These are phyloP conservation scores for Nitzschia sp. DNA, from an alignment of 108 stramenopile species.

Conservation along the genomic window DNA sequence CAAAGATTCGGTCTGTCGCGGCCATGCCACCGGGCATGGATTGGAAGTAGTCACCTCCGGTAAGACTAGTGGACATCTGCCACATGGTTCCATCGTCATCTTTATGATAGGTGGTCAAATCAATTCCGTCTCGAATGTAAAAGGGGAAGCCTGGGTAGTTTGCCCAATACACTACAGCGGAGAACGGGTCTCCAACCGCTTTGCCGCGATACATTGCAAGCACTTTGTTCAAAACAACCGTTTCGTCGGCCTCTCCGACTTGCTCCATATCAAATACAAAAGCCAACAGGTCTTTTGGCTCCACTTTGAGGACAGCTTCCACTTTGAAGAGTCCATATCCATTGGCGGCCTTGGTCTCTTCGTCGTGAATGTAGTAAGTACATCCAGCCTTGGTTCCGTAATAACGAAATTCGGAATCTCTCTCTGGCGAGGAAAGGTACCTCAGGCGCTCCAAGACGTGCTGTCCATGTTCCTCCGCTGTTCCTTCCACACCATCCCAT, in stretches of 20 bases:
- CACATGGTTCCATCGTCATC: slow-evolving; percentile 34
- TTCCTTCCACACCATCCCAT: slow-evolving; percentile 30
- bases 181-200: slow-evolving; percentile 11
- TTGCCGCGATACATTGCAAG: slow-evolving; percentile 10
- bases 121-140: slow-evolving; percentile 25
- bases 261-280: slow-evolving; percentile 21
- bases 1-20: slow-evolving; percentile 20
- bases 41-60: slow-evolving; percentile 16
- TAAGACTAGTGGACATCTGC: slow-evolving; percentile 22
- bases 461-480: slow-evolving; percentile 16
- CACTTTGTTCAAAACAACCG: slow-evolving; percentile 17
- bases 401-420: slow-evolving; percentile 15
- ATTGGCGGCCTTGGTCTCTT: slow-evolving; percentile 13
- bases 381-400: slow-evolving; percentile 17
- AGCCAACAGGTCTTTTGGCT: slow-evolving; percentile 26
- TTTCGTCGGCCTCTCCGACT: slow-evolving; percentile 7
- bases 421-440: slow-evolving; percentile 8
- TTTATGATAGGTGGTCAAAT: slow-evolving; percentile 24
- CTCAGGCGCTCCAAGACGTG: slow-evolving; percentile 12
- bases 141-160: slow-evolving; percentile 36
- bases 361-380: slow-evolving; percentile 28
- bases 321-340: slow-evolving; percentile 30
- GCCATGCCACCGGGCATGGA: slow-evolving; percentile 11
- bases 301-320: slow-evolving; percentile 13
- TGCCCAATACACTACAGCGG: slow-evolving; percentile 15